Evolutionary conservation across 2,329 filamentous ascomycete genomes (phyloP), one percentile per base, ranked within the genome.

Genomic region (Venturia pyrina): DNA sequence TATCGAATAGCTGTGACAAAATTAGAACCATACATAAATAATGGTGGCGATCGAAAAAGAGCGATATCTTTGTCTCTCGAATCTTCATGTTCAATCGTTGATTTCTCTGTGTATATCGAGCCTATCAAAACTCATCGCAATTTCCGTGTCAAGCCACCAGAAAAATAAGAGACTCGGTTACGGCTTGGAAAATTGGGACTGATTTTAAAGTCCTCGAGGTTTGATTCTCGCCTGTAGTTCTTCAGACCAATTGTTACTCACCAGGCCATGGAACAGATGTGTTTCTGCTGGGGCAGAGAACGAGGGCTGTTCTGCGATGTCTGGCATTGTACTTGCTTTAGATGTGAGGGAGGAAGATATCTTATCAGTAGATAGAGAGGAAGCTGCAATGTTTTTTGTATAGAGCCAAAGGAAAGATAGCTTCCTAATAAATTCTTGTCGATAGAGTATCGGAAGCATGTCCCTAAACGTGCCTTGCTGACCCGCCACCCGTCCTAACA

Each of bases 1-100:
- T 90, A 74, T 91, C 89, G 71, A 90, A 88, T 6, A 90, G 80
- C 73, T 76, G 40, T 57, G 46, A 40, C 6, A 19, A 19, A 28
- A 24, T 56, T 34, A 59, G 32, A 8, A n/a, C 37, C 11, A 0
- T 53, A 10, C 15, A 21, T 50, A 48, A 13, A 50, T 11, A 13
- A 28, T 28, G 21, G 48, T 24, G 48, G n/a, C 21, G 10, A 13
- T 11, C 21, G 11, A 28, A 15, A 8, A 50, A 8, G 5, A 50
- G 6, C 46, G n/a, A 8, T 24, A 50, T 24, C 13, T 15, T 43
- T 43, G n/a, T n/a, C n/a, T n/a, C n/a, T n/a, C n/a, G 6, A 43
- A 13, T 15, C 40, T 43, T 43, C 11, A 13, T 8, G 13, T 15
- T n/a, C 5, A 24, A 24, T 11, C n/a, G 6, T 50, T 17, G n/a